phyloP scores from a whole-genome alignment of 2,329 filamentous ascomycete species.

The Alternaria ethzedia region DNA sequence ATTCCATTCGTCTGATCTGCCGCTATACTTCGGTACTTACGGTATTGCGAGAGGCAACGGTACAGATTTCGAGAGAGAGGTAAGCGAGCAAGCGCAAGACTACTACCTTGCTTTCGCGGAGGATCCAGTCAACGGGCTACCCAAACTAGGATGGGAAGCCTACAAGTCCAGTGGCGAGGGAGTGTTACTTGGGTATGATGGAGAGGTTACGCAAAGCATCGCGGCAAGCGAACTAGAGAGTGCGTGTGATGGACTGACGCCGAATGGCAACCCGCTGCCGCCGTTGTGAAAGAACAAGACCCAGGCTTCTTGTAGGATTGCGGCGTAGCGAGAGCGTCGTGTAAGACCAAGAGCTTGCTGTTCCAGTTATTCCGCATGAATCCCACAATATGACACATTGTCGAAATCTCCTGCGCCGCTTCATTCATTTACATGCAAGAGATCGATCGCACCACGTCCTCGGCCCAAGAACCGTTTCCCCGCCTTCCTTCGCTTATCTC shows the following conservation, averaged over 20 bases:
- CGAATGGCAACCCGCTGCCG: slow-evolving; percentile 11
- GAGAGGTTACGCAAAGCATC: slow-evolving; percentile 24
- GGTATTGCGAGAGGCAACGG: slow-evolving; percentile 32
- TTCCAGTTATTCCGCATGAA: neutral
- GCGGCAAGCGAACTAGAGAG: slow-evolving; percentile 25
- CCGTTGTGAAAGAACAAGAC: neutral
- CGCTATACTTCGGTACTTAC: slow-evolving; percentile 47
- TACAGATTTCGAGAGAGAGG: slow-evolving; percentile 36
- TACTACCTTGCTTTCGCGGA: slow-evolving; percentile 45
- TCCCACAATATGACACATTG: neutral
- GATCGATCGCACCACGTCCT: neutral
- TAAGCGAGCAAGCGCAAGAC: slow-evolving; percentile 48
- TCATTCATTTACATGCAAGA: neutral
- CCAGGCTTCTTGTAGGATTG: neutral
- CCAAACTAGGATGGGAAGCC: slow-evolving; percentile 41
- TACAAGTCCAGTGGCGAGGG: slow-evolving; percentile 35
- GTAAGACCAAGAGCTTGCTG: neutral
- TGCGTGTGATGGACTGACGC: slow-evolving; percentile 19
- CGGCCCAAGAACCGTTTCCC: neutral
- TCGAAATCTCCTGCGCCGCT: neutral
- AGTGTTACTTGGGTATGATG: slow-evolving; percentile 29
- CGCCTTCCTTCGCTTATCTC: neutral
- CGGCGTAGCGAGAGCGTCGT: neutral
- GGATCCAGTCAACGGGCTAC: slow-evolving; percentile 39
- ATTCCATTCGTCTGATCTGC: slow-evolving; percentile 46